Evolutionary conservation across 2,329 filamentous ascomycete genomes (phyloP).

Genomic region (Ophiostoma perfectum): DNA sequence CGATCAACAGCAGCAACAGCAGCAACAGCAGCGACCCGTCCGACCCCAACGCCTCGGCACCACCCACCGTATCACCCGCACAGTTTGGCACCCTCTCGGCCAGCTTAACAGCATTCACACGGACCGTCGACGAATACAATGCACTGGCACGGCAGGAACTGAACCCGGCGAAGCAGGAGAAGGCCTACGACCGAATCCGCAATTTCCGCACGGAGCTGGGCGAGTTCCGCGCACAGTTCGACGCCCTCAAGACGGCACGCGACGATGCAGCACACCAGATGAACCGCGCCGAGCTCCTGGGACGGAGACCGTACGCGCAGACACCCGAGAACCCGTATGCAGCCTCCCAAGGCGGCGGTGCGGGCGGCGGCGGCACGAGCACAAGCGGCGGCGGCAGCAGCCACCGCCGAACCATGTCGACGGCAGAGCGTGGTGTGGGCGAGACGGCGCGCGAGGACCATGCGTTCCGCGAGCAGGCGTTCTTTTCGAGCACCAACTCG

Average conservation of each 20-base stretch:
- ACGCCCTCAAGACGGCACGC: conserved; percentile 66
- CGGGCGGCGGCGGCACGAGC: conserved; percentile 30
- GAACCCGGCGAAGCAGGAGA: conserved; percentile 84
- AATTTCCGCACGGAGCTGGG: conserved; percentile 78
- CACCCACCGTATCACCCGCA: conserved; percentile 5
- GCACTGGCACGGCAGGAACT: conserved; percentile 80
- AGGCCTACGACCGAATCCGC: conserved; percentile 78
- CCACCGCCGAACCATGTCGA: conserved; percentile 6
- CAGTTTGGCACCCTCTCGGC: conserved; percentile 62
- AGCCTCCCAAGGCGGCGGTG: conserved; percentile 29
- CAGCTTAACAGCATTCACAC: conserved; percentile 65
- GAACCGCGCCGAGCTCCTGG: conserved; percentile 76
- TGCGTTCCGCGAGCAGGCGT: conserved; percentile 73
- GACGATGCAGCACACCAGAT: conserved; percentile 64
- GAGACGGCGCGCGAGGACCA: conserved; percentile 12
- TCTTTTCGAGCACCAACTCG: conserved; percentile 73
- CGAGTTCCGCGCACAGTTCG: conserved; percentile 73
- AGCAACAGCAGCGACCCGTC: conserved; percentile 46
- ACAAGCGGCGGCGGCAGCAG: conserved; percentile 40
- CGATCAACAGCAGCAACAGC: conserved; percentile 31
- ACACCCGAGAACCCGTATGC: conserved; percentile 89
- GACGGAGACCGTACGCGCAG: conserved; percentile 68
- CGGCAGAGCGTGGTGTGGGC: conserved; percentile 22
- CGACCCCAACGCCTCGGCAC: conserved; percentile 2
- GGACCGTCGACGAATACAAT: conserved; percentile 89